Percentiles rank a stretch among this genome's conserved stretches.
Evolutionary conservation across 148 eudicot species (phyloP).

Genomic region (Amaranthus cruentus): DNA sequence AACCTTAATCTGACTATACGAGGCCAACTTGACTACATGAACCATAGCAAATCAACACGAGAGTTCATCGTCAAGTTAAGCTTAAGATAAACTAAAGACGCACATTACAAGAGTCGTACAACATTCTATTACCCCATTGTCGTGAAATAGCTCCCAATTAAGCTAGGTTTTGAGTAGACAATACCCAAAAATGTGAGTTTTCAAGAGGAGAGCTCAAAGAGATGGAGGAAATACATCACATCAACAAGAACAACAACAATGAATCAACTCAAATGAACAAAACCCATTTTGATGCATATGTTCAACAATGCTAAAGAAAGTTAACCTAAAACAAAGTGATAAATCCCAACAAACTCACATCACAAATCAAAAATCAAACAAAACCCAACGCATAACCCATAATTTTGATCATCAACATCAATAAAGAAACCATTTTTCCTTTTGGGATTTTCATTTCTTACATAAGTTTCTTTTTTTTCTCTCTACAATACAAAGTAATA

Average conservation of each 20-base stretch:
- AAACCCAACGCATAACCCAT: background rate
- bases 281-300: background rate
- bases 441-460: slow-evolving; percentile 12
- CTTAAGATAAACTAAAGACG: too few relatives aligned
- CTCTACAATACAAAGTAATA: slow-evolving; percentile 26
- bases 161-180: too few relatives aligned
- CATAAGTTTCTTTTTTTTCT: slow-evolving; percentile 10
- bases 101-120: too few relatives aligned
- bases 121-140: too few relatives aligned
- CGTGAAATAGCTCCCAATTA: too few relatives aligned
- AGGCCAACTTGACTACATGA: too few relatives aligned
- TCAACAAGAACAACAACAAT: background rate
- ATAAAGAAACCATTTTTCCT: background rate
- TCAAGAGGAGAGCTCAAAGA: too few relatives aligned
- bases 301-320: background rate
- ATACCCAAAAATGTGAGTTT: too few relatives aligned
- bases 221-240: background rate
- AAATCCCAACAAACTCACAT: background rate
- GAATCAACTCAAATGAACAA: background rate
- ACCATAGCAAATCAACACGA: too few relatives aligned
- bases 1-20: too few relatives aligned
- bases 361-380: background rate
- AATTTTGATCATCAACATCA: slow-evolving; percentile 1
- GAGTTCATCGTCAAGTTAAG: too few relatives aligned
- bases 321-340: background rate